A percentile compares a stretch with the other conserved stretches of the same genome.
phyloP scores from a whole-genome alignment of 345 rosid genomes.

The Schrenkiella parvula region DNA sequence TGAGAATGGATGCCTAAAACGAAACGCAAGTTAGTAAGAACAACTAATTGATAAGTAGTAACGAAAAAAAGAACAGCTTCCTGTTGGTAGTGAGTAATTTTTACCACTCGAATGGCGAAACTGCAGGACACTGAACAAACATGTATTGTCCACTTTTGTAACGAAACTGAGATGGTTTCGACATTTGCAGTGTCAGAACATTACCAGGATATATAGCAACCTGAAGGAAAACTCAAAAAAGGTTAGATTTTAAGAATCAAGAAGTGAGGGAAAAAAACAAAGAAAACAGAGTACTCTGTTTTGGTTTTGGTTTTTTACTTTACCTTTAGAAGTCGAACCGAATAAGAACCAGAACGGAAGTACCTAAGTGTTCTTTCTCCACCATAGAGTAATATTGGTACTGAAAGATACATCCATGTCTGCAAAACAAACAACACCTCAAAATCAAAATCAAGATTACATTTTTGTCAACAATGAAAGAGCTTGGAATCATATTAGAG shows the following conservation, averaged over 20 bases:
- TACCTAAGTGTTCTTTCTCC: constrained; percentile 91
- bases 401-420: constrained; percentile 99
- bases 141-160: constrained; percentile 98
- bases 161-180: constrained; percentile 84
- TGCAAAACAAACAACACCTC: constrained; percentile 22
- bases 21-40: not conserved
- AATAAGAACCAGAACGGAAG: constrained; percentile 75
- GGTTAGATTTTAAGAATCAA: not conserved
- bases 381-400: constrained; percentile 75
- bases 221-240: constrained; percentile 30
- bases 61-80: not conserved
- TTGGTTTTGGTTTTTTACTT: not conserved
- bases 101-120: constrained; percentile 97
- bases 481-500: not conserved
- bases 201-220: constrained; percentile 98
- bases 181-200: constrained; percentile 91
- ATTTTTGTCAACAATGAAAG: not conserved
- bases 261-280: not conserved
- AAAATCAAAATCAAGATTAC: not conserved
- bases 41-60: not conserved
- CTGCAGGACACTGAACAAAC: constrained; percentile 98
- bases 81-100: not conserved
- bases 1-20: constrained; percentile 96
- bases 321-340: constrained; percentile 85
- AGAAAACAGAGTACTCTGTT: constrained; percentile 20